Conservation (phyloP, 352 stramenopile species). For the Phytophthora macrochlamydospora region DNA sequence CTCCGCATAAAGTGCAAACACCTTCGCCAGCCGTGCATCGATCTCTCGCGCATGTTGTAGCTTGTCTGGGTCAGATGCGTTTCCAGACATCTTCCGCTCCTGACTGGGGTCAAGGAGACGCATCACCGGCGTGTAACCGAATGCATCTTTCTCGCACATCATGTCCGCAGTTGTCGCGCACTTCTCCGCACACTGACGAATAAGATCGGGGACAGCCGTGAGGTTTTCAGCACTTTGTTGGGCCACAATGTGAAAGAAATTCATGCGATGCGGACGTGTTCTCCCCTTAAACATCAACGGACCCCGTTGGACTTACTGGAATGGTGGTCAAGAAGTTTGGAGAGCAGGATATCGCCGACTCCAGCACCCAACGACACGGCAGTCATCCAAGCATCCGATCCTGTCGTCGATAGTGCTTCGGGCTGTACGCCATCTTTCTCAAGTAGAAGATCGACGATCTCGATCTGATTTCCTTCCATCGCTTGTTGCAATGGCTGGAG, state of each 20-base stretch:
- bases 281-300: constrained; percentile 35
- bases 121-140: constrained; percentile 60
- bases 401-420: constrained; percentile 39
- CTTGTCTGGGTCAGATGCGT: constrained; percentile 37
- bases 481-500: constrained; percentile 67
- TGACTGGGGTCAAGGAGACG: constrained; percentile 42
- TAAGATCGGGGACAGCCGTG: constrained; percentile 31
- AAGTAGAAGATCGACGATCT: constrained; percentile 60
- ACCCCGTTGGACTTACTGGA: constrained; percentile 33
- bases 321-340: constrained; percentile 56
- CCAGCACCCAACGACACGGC: constrained; percentile 36
- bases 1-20: constrained; percentile 62
- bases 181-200: constrained; percentile 40
- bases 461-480: constrained; percentile 47
- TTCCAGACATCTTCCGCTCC: constrained; percentile 27
- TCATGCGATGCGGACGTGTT: constrained; percentile 32
- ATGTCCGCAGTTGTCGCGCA: constrained; percentile 39
- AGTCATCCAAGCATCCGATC: constrained; percentile 66
- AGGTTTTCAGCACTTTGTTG: constrained; percentile 29
- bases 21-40: constrained; percentile 46
- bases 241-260: constrained; percentile 71
- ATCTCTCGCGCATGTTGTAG: constrained; percentile 37
- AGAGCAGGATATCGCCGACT: constrained; percentile 50
- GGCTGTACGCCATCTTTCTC: constrained; percentile 45
- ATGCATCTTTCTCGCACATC: constrained; percentile 53